Evolutionary conservation across 2,329 filamentous ascomycete species (phyloP), one percentile per base, ranked within the genome.

Genomic region (Fusarium kyushuense): DNA sequence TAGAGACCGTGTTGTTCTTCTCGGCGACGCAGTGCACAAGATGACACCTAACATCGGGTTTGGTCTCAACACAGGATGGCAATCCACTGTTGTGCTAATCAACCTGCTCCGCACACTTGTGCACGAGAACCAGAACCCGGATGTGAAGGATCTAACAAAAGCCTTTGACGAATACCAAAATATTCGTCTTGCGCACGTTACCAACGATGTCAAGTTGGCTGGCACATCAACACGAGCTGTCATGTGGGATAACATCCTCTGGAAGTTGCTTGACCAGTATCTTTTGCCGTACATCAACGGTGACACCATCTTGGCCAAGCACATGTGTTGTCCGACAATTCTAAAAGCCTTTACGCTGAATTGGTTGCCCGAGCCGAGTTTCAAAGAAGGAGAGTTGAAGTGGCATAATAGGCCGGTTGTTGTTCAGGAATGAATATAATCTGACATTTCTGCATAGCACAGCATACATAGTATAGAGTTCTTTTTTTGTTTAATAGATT

Each of bases 11-110:
- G 64, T 71, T 1, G 65, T 71, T 14, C 54, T 71, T 1, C 33
- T 69, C 0, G 69, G 69, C 0, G 69, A 71, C 19, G 62, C 69
- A 1, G 68, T 56, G 0, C 69, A 71, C n/a, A 65, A 67, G 33
- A 70, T 71, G 61, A 71, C 69, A 0, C 69, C 69, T 0, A 71
- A 71, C 9, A 54, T 69, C 0, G 69, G 69, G 0, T 66, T 71
- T 10, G 57, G 69, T 3, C 41, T 71, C 11, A 71, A 71, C 43
- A 61, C 64, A 5, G 69, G 68, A 7, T 69, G 66, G 65, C 66
- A 69, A 21, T 66, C 66, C 7, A 56, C 60, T 3, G 63, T 56
- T 2, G 48, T 63, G 0, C 17, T 70, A 5, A 61, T 63, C 41
- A 70, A 70, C 12, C 36, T 58, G 19, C 40, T 70, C 6, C 41